These are phyloP conservation scores for Botrytis elliptica DNA, from an alignment of 2,329 filamentous ascomycete species.

Conservation along the genomic window DNA sequence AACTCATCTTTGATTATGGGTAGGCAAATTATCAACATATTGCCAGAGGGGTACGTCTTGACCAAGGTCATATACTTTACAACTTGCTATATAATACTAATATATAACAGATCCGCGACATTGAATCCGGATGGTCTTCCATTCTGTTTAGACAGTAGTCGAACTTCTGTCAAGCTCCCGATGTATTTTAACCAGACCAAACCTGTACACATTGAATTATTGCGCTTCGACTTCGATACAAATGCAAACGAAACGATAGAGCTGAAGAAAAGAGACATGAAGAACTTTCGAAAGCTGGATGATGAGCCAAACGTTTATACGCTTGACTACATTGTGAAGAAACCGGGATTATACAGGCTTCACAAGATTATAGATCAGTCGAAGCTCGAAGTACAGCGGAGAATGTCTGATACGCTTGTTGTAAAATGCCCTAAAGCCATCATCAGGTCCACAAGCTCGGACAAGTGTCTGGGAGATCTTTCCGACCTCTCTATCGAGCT, in stretches of 20 bases:
- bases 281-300: slow-evolving; percentile 62
- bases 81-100: slow-evolving; percentile 15
- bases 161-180: slow-evolving; percentile 65
- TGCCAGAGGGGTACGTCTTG: slow-evolving; percentile 75
- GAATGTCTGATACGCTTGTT: slow-evolving; percentile 74
- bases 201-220: slow-evolving; percentile 83
- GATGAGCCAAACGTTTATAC: slow-evolving; percentile 55
- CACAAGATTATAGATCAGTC: slow-evolving; percentile 87
- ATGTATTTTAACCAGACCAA: slow-evolving; percentile 93
- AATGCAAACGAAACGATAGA: slow-evolving; percentile 77
- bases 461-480: slow-evolving; percentile 82
- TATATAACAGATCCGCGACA: slow-evolving; percentile 64
- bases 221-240: slow-evolving; percentile 81
- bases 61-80: not conserved
- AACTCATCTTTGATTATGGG: slow-evolving; percentile 93
- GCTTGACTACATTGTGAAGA: slow-evolving; percentile 74
- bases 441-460: slow-evolving; percentile 61
- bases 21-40: slow-evolving; percentile 95
- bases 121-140: slow-evolving; percentile 79
- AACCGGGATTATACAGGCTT: slow-evolving; percentile 83
- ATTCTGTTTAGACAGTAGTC: slow-evolving; percentile 73
- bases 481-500: slow-evolving; percentile 84
- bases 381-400: slow-evolving; percentile 84
- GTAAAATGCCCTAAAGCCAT: slow-evolving; percentile 80
- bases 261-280: slow-evolving; percentile 71